Conservation (phyloP, 2,329 filamentous ascomycete genomes). For the Diplocarpon mali region DNA sequence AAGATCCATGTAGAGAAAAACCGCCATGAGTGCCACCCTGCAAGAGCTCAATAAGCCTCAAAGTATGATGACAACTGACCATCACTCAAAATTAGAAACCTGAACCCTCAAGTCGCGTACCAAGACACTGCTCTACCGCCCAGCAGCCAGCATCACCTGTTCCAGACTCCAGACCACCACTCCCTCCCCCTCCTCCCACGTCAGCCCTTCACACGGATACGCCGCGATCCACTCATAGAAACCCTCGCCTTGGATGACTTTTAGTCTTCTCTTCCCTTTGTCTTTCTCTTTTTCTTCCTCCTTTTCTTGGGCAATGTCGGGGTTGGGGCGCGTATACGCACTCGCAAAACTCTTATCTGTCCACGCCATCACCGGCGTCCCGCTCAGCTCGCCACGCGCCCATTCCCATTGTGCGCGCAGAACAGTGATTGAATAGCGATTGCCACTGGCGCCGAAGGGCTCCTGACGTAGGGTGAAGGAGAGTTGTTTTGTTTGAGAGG, state of each 20-base stretch:
- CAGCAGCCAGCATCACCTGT: constrained; percentile 18
- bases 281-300: neutral
- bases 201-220: constrained; percentile 1
- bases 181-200: constrained; percentile 11
- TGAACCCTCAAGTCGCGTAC: too few species aligned
- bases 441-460: neutral
- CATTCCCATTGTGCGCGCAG: constrained; percentile 13
- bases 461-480: constrained; percentile 5
- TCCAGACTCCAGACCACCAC: constrained; percentile 16
- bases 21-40: too few species aligned
- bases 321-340: neutral
- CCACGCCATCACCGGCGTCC: neutral
- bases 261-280: constrained; percentile 1
- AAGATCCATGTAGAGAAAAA: too few species aligned
- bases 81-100: too few species aligned
- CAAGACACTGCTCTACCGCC: constrained; percentile 5
- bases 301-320: neutral
- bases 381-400: constrained; percentile 1
- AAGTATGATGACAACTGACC: too few species aligned
- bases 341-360: neutral
- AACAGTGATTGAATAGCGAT: neutral
- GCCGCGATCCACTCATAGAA: constrained; percentile 19
- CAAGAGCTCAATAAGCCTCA: too few species aligned
- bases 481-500: constrained; percentile 10
- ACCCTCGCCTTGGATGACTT: constrained; percentile 14